Base-by-base conservation (phyloP, 1,139 yeast genomes). In the Scheffersomyces cryptocercus region DNA sequence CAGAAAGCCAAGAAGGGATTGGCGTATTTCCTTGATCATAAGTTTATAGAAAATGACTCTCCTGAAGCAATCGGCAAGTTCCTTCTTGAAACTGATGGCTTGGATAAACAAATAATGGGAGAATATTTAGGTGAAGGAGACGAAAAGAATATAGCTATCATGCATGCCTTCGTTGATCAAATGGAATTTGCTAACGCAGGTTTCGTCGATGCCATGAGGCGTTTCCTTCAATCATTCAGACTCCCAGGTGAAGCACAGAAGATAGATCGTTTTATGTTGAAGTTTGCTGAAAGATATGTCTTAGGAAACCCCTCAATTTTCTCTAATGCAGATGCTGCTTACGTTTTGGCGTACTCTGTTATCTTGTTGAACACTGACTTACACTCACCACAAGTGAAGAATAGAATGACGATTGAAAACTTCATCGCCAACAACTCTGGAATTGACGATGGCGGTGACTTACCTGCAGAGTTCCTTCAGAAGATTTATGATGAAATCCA, bases 181-280 rank as follows among this genome's bases (percentile, higher is more conserved):
- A 84, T 93, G 84, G 91, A 90, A 47, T 93, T 93, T 60, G 69
- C 78, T 11, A 74, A 75, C 38, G 65, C 79, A 50, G 73, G 81
- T 1, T 90, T 93, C 59, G 95, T 91, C 8, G 96, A 85, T 54
- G 95, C 98, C 0, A 73, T 95, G 70, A 80, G 99, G 55, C 72
- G 70, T 9, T 89, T 89, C 58, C 75, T 95, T 47, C 99, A 95
- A 62, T 77, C 84, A 36, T 95, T 95, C 67, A 77, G 99, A 61
- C 75, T 95, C 47, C 99, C 99, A 0, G 99, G 99, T 38, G 99
- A 95, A 68, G 91, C 97, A 2, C 99, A 95, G 66, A 93, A 93
- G 60, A 91, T 95, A 63, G 99, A 95, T 72, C 77, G 99, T 56
- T 89, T 84, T 59, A 89, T 95, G 97, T 79, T 93, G 58, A 93